Conservation (phyloP, 1,139 yeast genomes). For the Hanseniaspora sp. region DNA sequence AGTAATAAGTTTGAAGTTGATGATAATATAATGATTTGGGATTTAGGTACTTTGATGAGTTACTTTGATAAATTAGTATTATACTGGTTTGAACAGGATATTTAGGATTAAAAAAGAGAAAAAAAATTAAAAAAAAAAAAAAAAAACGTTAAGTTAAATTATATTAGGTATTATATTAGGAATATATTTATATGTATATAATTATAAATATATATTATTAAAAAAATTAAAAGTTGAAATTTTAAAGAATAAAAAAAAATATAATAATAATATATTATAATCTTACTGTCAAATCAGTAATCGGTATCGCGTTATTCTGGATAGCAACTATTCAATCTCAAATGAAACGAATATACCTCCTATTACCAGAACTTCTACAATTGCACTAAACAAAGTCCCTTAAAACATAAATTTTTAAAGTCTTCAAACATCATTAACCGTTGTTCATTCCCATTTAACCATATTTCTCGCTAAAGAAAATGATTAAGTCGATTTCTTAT, state of each 20-base stretch:
- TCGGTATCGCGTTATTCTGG: conserved; percentile 16
- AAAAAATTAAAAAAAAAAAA: not conserved
- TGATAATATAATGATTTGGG: conserved; percentile 15
- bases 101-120: not conserved
- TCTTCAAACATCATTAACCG: conserved; percentile 16
- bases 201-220: not conserved
- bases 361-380: conserved; percentile 14
- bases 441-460: conserved; percentile 17
- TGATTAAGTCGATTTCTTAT: conserved; percentile 16
- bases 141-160: not conserved
- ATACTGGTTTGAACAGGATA: conserved; percentile 7
- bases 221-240: not conserved
- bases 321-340: not conserved
- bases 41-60: conserved; percentile 5
- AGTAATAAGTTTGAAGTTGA: conserved; percentile 2
- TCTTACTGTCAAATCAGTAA: conserved; percentile 15
- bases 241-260: not conserved
- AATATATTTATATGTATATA: not conserved
- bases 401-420: not conserved
- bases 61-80: conserved; percentile 8
- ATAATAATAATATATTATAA: not conserved
- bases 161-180: not conserved
- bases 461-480: too few species aligned
- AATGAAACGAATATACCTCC: too few species aligned
- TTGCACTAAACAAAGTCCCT: conserved; percentile 17